Conservation (phyloP, 1,284 basidiomycete species). For the Cutaneotrichosporon sp. region DNA sequence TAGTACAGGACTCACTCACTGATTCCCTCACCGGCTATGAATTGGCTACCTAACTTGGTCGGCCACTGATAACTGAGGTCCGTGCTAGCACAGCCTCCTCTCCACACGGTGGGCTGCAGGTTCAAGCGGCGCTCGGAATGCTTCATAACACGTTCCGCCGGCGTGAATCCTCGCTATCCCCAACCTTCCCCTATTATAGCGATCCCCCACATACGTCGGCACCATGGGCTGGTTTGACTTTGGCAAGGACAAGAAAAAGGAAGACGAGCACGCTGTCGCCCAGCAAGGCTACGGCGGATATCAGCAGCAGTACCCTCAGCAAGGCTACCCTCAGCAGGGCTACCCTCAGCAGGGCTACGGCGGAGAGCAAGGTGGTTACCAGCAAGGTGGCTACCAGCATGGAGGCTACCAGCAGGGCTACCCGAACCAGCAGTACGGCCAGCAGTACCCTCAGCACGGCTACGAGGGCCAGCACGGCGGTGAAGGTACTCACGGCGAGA, state of each 20-base stretch:
- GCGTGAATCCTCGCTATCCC: too few relatives aligned
- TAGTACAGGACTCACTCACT: too few relatives aligned
- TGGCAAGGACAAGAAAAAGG: neutral
- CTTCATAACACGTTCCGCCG: neutral
- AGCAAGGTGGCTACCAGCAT: neutral
- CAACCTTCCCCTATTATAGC: too few relatives aligned
- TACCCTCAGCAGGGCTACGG: neutral
- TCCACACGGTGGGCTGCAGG: too few relatives aligned
- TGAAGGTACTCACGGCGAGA: neutral
- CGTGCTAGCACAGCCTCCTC: too few relatives aligned
- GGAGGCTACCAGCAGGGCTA: neutral
- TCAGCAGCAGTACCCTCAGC: neutral
- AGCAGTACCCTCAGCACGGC: neutral
- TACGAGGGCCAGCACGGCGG: neutral
- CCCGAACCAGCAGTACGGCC: neutral
- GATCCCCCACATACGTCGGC: neutral
- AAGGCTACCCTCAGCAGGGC: neutral
- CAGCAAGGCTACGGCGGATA: neutral
- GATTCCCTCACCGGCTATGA: too few relatives aligned
- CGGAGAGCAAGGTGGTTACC: neutral
- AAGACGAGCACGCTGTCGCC: neutral
- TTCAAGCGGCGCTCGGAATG: neutral
- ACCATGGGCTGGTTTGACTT: neutral
- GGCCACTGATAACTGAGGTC: too few relatives aligned
- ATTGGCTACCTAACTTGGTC: too few relatives aligned